Evolutionary conservation across 352 stramenopile species (phyloP).

Genomic region (Thalassiosira oceanica): DNA sequence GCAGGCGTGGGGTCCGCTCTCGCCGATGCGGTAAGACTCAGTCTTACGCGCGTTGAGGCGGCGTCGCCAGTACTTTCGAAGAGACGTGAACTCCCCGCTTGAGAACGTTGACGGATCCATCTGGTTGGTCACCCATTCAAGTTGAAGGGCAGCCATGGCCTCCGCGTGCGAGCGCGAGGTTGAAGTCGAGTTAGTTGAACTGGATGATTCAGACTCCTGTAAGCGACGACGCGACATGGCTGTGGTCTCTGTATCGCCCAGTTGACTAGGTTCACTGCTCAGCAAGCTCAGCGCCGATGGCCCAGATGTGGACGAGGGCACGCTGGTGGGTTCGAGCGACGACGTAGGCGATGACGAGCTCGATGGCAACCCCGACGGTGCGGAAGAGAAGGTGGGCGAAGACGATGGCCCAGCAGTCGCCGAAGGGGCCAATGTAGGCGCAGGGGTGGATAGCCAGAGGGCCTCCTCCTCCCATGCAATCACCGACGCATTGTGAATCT

Average conservation of each 20-base stretch:
- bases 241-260: background rate
- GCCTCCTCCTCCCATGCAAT: no score
- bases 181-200: no score
- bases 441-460: background rate
- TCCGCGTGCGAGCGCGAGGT: slow-evolving; percentile 2
- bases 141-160: slow-evolving; percentile 35
- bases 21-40: slow-evolving; percentile 47
- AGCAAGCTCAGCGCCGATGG: no score
- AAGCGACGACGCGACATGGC: no score
- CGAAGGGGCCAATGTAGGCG: no score
- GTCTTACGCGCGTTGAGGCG: slow-evolving; percentile 30
- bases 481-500: no score
- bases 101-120: slow-evolving; percentile 39
- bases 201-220: no score
- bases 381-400: background rate
- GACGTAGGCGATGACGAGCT: background rate
- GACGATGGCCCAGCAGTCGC: background rate
- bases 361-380: background rate
- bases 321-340: background rate
- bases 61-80: slow-evolving; percentile 33
- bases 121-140: slow-evolving; percentile 33
- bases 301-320: no score
- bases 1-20: slow-evolving; percentile 49
- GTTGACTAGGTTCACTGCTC: no score
- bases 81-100: slow-evolving; percentile 16